Conservation (phyloP, 2,329 filamentous ascomycete species). For the Nigrospora sphaerica region DNA sequence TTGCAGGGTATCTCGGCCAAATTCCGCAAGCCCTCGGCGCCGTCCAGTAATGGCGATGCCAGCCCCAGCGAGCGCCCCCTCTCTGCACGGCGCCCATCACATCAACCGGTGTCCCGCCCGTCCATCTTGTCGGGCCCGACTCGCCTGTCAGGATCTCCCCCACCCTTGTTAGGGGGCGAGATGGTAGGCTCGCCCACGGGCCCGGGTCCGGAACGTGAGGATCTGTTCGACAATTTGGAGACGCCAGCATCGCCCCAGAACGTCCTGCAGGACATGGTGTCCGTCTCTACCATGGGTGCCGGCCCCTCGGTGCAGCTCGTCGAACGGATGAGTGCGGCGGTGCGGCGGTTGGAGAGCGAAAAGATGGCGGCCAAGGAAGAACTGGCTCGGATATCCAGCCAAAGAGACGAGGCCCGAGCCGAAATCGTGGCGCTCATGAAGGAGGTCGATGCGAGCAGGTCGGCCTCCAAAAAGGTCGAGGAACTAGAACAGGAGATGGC, state of each 20-base stretch:
- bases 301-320: slow-evolving; percentile 93
- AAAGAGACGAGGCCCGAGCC: slow-evolving; percentile 84
- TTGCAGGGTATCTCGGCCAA: slow-evolving; percentile 34
- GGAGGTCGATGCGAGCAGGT: slow-evolving; percentile 67
- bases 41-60: slow-evolving; percentile 40
- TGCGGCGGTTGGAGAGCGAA: slow-evolving; percentile 84
- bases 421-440: slow-evolving; percentile 90
- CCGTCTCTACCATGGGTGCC: slow-evolving; percentile 80
- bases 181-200: slow-evolving; percentile 29
- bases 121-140: slow-evolving; percentile 31
- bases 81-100: slow-evolving; percentile 40
- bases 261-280: slow-evolving; percentile 76
- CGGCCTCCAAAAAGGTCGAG: slow-evolving; percentile 50
- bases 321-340: slow-evolving; percentile 89
- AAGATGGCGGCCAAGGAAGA: slow-evolving; percentile 88
- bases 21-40: slow-evolving; percentile 39
- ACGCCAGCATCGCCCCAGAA: slow-evolving; percentile 56
- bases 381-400: slow-evolving; percentile 67
- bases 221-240: slow-evolving; percentile 46
- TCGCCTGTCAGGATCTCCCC: slow-evolving; percentile 19
- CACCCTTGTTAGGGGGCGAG: slow-evolving; percentile 41
- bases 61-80: slow-evolving; percentile 28
- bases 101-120: slow-evolving; percentile 36
- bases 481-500: slow-evolving; percentile 62
- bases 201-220: slow-evolving; percentile 35